Base-by-base conservation (phyloP, 495 filamentous ascomycete genomes). In the Usnea hakonensis region DNA sequence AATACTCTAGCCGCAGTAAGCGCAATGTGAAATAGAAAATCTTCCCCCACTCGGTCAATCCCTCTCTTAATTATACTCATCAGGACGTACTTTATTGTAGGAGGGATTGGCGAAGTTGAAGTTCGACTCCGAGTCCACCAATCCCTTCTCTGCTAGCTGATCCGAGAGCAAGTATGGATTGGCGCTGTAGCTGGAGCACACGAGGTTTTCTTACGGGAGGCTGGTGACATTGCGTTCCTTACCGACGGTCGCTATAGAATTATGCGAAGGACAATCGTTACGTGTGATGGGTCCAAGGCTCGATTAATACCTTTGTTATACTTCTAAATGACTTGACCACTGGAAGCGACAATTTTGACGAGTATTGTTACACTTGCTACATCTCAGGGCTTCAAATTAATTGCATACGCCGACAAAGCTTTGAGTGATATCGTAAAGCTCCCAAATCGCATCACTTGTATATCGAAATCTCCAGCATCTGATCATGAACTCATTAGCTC, bases 61-160 rank as follows among this genome's bases (percentile, higher is more conserved):
- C 23, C 60, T 64, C 52, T 23, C 43, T 52, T n/a, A 38, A 58
- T 46, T 46, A 55, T 64, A 68, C 64, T 66, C 64, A 68, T 64
- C 60, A 73, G 87, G 82, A 79, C 87, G 84, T 83, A 79, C 73
- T 85, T 83, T 95, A 92, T 95, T 93, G 91, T 96, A 88, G 91
- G 88, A 83, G 78, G 78, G 74, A 77, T 74, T 75, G 75, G 64
- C 66, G 41, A 35, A 66, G 71, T 72, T 69, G 41, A 35, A 66
- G 71, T 72, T 69, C 64, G 44, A 44, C 61, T 61, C 30, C 48
- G 48, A 62, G 38, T 58, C 60, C 59, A 77, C 80, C 78, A 76
- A 69, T 74, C 68, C 75, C 70, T 84, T 81, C 85, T 84, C 85
- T 88, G 76, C 78, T 82, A 79, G 75, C 78, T 83, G 79, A 72